Base-by-base conservation (phyloP, 2,329 filamentous ascomycete species). In the Calonectria henricotiae region DNA sequence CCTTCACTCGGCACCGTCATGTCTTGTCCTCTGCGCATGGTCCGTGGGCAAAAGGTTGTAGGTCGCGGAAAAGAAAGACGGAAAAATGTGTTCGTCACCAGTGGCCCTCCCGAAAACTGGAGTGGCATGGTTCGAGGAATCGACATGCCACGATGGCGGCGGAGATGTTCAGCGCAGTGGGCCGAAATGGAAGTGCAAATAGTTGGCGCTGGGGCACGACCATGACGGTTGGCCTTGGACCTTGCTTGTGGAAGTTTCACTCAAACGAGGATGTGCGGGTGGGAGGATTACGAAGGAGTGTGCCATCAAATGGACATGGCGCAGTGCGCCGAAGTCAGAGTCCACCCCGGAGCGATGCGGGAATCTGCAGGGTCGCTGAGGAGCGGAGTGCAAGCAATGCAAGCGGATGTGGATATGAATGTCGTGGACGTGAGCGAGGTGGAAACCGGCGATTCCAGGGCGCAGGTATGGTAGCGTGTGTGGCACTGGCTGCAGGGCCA, bases 281-380 rank as follows among this genome's bases (percentile, higher is more conserved):
- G 27, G 51, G 43, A 66, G 46, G 60, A 47, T 54, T 55, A 51
- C 39, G 37, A 66, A 44, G 58, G 51, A 70, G 65, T 68, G 69
- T 69, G 68, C 73, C 68, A 61, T 61, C 68, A 69, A 71, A 71
- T 67, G 69, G 58, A 65, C 72, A 72, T 75, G 69, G 75, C 75
- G 71, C 75, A 77, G 74, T 46, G 46, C 35, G 43, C 58, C 68
- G 39, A 70, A 67, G 55, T 54, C 41, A 63, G 65, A 63, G 41
- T 39, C 51, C 61, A 65, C 63, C 43, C 49, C 54, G 67, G 54
- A 65, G 67, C 62, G 39, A 63, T 62, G 54, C 62, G 67, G 67
- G 46, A 69, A 65, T 65, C 67, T 69, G 55, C 67, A 69, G 67
- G 67, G 67, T 62, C 67, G 46, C 61, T 58, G 62, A 69, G 46